Evolutionary conservation across 305 asterid genomes (phyloP), one percentile per base, ranked within the genome.

Genomic region (Fraxinus sp.): DNA sequence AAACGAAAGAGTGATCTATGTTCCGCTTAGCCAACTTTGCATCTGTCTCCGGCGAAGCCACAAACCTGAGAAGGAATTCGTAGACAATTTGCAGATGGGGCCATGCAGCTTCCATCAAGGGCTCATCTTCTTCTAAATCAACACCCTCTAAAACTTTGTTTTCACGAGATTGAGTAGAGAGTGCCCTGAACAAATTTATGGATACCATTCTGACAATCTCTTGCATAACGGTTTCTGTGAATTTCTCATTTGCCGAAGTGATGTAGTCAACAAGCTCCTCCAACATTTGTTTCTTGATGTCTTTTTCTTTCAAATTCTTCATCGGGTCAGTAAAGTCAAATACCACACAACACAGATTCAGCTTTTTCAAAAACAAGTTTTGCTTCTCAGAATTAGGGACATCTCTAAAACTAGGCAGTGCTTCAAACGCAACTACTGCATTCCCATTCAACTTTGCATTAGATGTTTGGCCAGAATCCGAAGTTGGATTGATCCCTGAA

Each of bases 301-400:
- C 98, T 79, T 95, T 95, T 83, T 95, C 98, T 85, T 92, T 95
- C 90, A 90, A 80, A 89, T 91, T 89, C 88, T 92, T 92, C 2
- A 88, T 79, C n/a, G 98, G 97, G 88, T 95, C 98, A 16, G 95
- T 86, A 86, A 95, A 95, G 87, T 95, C 97, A 82, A 95, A 92
- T 78, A 91, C 85, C 30, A 92, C 90, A 82, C 92, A 91, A 77
- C 98, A 93, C 88, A 95, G 66, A 70, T 86, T 90, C 88, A 95
- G 87, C 89, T 95, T 94, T 79, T 85, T 90, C 83, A 94, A 81
- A 84, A 94, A 92, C 86, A 95, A 84, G 86, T 79, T 90, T 82
- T 90, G 97, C 90, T 90, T 95, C 90, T 95, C 98, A 16, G 94
- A 85, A 85, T 89, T 92, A 1, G 97, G 94, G 72, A 92, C 97